phyloP scores from a whole-genome alignment of 306 rosid species.

The Trifolium fragiferum region DNA sequence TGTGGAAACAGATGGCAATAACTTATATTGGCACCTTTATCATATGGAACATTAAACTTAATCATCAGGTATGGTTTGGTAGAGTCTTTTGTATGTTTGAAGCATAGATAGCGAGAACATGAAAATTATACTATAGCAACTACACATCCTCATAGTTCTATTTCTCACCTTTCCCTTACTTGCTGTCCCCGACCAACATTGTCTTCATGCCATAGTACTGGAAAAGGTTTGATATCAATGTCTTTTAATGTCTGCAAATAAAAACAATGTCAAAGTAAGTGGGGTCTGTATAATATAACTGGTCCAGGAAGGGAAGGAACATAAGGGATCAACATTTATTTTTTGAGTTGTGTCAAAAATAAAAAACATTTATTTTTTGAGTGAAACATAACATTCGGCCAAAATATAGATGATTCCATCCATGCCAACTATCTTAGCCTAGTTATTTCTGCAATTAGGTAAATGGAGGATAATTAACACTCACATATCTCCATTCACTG shows the following conservation, averaged over 20 bases:
- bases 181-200: slow-evolving; percentile 63
- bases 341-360: not conserved
- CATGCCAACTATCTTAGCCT: slow-evolving; percentile 26
- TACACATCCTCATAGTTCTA: slow-evolving; percentile 11
- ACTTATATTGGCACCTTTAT: slow-evolving; percentile 7
- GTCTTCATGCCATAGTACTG: slow-evolving; percentile 93
- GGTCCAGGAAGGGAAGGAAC: slow-evolving; percentile 32
- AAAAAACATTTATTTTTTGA: not conserved
- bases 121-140: slow-evolving; percentile 22
- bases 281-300: slow-evolving; percentile 4
- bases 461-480: slow-evolving; percentile 21
- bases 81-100: not conserved
- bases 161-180: slow-evolving; percentile 84
- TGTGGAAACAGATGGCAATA: slow-evolving; percentile 13
- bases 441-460: slow-evolving; percentile 32
- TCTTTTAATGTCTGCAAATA: slow-evolving; percentile 72
- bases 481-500: slow-evolving; percentile 4
- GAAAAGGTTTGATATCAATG: slow-evolving; percentile 79
- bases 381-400: not conserved
- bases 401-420: not conserved
- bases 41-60: slow-evolving; percentile 24
- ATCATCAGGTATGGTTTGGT: not conserved
- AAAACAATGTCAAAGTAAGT: slow-evolving; percentile 19
- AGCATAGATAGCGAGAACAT: not conserved
- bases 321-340: not conserved